A percentile compares a stretch with the other conserved stretches of the same genome.
Evolutionary conservation across 352 stramenopile species (phyloP).

Genomic region (Globisporangium paroecandrum): DNA sequence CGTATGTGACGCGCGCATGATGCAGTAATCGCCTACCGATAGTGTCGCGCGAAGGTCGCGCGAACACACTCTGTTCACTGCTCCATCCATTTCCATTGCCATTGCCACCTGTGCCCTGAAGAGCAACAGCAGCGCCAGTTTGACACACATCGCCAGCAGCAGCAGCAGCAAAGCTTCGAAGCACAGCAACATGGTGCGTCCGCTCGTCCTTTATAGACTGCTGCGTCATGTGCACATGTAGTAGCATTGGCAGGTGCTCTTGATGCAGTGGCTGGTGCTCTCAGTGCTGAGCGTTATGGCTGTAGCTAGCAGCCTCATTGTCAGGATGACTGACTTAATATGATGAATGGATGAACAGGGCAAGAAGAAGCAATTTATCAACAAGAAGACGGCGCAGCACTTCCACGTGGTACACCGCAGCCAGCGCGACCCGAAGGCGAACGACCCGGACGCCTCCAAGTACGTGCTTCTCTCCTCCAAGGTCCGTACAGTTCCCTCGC

Average conservation of each 20-base stretch:
- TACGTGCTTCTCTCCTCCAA: constrained; percentile 77
- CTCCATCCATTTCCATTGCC: constrained; percentile 5
- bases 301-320: not conserved
- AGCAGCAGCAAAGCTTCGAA: too few relatives aligned
- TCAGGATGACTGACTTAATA: not conserved
- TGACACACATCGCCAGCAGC: not conserved
- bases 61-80: not conserved
- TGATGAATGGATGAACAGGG: constrained; percentile 21
- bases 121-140: not conserved
- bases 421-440: constrained; percentile 73
- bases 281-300: not conserved
- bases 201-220: not conserved
- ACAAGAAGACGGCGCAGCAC: constrained; percentile 85
- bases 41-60: constrained; percentile 6
- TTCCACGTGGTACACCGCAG: constrained; percentile 86
- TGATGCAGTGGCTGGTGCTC: not conserved
- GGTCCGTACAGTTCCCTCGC: constrained; percentile 7
- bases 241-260: not conserved
- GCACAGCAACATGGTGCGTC: constrained; percentile 6
- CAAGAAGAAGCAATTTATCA: constrained; percentile 83
- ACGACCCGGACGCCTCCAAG: constrained; percentile 82
- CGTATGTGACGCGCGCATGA: constrained; percentile 2
- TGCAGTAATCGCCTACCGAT: not conserved
- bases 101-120: not conserved
- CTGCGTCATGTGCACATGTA: not conserved